A percentile compares a stretch with the other conserved stretches of the same genome.
These are phyloP conservation scores for Wallacemonas sp. DNA, from an alignment of 208 protist genomes.

Conservation along the genomic window DNA sequence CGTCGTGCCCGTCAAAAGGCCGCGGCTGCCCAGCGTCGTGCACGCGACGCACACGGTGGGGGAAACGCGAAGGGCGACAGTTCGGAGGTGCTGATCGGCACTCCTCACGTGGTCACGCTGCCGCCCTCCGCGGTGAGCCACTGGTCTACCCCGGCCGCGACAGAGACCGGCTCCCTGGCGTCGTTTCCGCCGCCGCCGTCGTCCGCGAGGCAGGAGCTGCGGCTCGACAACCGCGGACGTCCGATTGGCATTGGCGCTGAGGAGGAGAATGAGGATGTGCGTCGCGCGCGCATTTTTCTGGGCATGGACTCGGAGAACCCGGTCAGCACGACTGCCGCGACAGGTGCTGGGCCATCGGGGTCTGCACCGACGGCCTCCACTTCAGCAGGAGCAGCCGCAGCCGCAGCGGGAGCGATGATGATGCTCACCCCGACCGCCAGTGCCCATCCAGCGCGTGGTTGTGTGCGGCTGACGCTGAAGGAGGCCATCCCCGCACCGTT, in stretches of 20 bases:
- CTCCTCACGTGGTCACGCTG: background rate
- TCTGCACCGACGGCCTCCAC: too few species aligned
- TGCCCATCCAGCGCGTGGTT: too few species aligned
- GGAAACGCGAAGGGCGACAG: background rate
- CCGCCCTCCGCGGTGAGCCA: slow-evolving; percentile 2
- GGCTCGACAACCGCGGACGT: background rate
- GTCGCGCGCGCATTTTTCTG: slow-evolving; percentile 4
- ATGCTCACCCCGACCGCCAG: too few species aligned
- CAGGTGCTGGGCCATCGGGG: too few species aligned
- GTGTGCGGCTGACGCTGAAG: slow-evolving; percentile 6
- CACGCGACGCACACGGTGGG: background rate
- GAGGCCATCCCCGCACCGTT: background rate
- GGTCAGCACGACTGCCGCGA: too few species aligned
- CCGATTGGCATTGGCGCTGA: background rate
- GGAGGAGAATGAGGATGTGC: slow-evolving; percentile 12
- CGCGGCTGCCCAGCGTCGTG: background rate
- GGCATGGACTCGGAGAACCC: background rate
- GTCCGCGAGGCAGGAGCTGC: background rate
- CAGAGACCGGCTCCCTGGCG: background rate
- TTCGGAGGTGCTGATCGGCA: background rate
- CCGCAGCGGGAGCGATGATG: background rate
- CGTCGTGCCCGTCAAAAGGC: background rate
- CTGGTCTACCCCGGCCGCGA: background rate
- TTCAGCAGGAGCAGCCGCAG: background rate
- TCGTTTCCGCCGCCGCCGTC: background rate